Conservation (phyloP, 495 filamentous ascomycete species). For the Penicillium canariense region DNA sequence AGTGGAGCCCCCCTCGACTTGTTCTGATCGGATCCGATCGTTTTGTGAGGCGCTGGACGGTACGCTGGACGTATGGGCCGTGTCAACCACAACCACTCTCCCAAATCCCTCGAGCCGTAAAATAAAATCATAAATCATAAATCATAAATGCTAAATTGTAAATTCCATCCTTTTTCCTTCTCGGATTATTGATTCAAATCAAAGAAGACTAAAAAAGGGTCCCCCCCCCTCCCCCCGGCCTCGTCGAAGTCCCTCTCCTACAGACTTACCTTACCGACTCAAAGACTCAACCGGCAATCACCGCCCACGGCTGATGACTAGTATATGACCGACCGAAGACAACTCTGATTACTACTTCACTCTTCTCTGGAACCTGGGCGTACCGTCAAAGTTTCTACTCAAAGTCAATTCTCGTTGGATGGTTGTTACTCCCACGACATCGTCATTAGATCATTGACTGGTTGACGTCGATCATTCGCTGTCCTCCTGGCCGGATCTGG, state of each 20-base stretch:
- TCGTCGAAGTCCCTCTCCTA: neutral
- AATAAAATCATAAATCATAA: constrained; percentile 3
- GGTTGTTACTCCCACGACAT: constrained; percentile 12
- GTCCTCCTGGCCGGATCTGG: constrained; percentile 19
- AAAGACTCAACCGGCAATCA: neutral
- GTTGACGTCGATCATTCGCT: constrained; percentile 30
- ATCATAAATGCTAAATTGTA: neutral
- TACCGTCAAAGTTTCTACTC: neutral
- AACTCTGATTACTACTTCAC: constrained; percentile 4
- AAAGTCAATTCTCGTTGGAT: constrained; percentile 20
- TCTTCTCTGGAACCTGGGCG: neutral
- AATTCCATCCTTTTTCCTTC: neutral
- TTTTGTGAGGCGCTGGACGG: neutral
- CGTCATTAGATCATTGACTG: constrained; percentile 34
- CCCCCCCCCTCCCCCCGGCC: constrained; percentile 1
- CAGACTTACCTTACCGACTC: neutral
- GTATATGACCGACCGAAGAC: constrained; percentile 17
- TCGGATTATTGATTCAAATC: constrained; percentile 8
- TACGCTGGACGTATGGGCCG: neutral
- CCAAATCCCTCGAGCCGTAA: constrained; percentile 13
- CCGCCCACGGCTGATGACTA: constrained; percentile 12
- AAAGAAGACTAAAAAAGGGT: constrained; percentile 14
- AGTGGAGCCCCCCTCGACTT: constrained; percentile 11
- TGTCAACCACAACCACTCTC: neutral
- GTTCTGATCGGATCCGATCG: constrained; percentile 27